Conservation (phyloP, 768 basidiomycete species). For the Phanerochaete carnosa region DNA sequence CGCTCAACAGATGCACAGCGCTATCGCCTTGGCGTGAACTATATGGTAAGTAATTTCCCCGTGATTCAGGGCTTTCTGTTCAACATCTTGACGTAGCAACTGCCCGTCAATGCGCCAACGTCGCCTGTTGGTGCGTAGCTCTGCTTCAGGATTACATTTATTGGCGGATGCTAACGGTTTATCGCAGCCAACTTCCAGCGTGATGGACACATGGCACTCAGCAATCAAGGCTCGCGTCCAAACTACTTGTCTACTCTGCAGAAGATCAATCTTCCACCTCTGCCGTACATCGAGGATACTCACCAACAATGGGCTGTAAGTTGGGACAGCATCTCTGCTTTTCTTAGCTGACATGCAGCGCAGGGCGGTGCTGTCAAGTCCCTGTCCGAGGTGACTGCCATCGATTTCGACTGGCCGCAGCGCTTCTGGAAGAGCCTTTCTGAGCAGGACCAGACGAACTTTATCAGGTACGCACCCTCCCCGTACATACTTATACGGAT, state of each 20-base stretch:
- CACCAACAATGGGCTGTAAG: conserved; percentile 36
- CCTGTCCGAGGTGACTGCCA: conserved; percentile 31
- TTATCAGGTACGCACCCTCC: conserved; percentile 24
- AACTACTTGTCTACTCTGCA: conserved; percentile 36
- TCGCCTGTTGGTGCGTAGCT: conserved; percentile 33
- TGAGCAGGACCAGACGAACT: conserved; percentile 31
- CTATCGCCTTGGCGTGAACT: conserved; percentile 36
- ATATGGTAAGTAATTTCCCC: conserved; percentile 17
- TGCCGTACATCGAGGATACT: conserved; percentile 36
- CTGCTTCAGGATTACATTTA: neutral
- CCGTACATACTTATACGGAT: neutral
- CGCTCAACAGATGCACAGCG: conserved; percentile 31
- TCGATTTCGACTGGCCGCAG: conserved; percentile 38
- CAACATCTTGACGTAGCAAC: conserved; percentile 21
- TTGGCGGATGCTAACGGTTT: neutral
- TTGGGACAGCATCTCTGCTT: neutral
- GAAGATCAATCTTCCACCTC: conserved; percentile 29
- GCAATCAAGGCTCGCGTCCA: conserved; percentile 38
- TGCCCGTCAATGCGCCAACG: conserved; percentile 38
- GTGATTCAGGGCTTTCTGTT: neutral
- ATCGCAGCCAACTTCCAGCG: conserved; percentile 36
- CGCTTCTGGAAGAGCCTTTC: conserved; percentile 36
- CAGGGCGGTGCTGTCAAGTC: conserved; percentile 37
- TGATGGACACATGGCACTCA: conserved; percentile 34
- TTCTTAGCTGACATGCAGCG: neutral